Base-by-base conservation (phyloP, 148 eudicot genomes). In the Cornus suecica region DNA sequence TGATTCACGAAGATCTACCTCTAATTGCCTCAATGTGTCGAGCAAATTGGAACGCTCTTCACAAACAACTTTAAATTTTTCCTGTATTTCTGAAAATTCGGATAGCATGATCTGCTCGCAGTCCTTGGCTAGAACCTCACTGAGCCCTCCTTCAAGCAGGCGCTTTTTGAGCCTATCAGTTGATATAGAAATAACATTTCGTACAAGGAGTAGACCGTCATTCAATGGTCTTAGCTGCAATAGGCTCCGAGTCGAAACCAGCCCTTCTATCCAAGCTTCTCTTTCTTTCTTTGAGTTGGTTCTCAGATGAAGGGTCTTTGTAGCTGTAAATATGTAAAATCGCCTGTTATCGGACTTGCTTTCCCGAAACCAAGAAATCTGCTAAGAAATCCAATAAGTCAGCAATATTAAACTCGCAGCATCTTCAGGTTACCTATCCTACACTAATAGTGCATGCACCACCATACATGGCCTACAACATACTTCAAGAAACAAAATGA, bases 51-150 rank as follows among this genome's bases (percentile, higher is more conserved):
- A 86, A 29, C 92, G 88, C 74, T 95, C 91, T 79, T 89, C 80
- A 61, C 88, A 90, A 51, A 95, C 91, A 83, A 78, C 81, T 86
- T 86, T 89, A 52, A 88, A 72, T 72, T 90, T 92, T 51, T 86
- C 89, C 77, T 89, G 87, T 72, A 95, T 24, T 71, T 79, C 88
- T 0, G 91, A 86, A 76, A 95, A 88, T 71, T 95, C 97, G 0
- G 97, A 87, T 28, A 88, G 88, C 97, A 95, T 87, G 64, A 95
- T 92, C 91, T 90, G 86, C 83, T 95, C 99, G 64, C 97, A 92
- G 54, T 95, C 99, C 63, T 90, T 86, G 45, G 92, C 90, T 62
- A 92, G 90, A n/a, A 74, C 82, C 74, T 95, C 97, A 71, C 81
- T 77, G 70, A 86, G 83, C 29, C 97, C 99, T 52, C 85, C 94